Evolutionary conservation across 352 stramenopile species (phyloP).

Genomic region (Phytophthora idaei): DNA sequence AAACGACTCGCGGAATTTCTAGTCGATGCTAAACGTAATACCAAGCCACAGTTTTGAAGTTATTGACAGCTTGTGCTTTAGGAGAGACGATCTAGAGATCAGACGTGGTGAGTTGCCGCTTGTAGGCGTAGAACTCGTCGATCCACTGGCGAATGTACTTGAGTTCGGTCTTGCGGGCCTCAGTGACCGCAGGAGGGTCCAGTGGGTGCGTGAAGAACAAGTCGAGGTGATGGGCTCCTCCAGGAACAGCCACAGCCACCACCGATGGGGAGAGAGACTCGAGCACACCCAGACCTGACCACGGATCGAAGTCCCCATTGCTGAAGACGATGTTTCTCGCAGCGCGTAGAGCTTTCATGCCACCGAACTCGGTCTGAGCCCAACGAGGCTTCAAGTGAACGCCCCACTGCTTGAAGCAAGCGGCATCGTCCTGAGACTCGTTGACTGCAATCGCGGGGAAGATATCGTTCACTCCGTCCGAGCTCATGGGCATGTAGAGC

Average conservation of each 20-base stretch:
- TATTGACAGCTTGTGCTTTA: neutral
- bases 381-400: constrained; percentile 52
- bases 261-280: constrained; percentile 45
- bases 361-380: constrained; percentile 54
- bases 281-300: constrained; percentile 55
- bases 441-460: constrained; percentile 36
- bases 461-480: constrained; percentile 46
- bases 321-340: constrained; percentile 76
- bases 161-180: constrained; percentile 48
- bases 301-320: constrained; percentile 71
- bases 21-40: constrained; percentile 31
- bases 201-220: constrained; percentile 63
- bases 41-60: constrained; percentile 35
- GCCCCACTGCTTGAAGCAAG: constrained; percentile 46
- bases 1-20: constrained; percentile 30
- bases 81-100: constrained; percentile 1
- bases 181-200: constrained; percentile 44
- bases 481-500: constrained; percentile 54
- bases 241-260: constrained; percentile 42
- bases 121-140: constrained; percentile 51
- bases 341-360: constrained; percentile 47
- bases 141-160: constrained; percentile 56
- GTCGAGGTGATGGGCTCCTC: constrained; percentile 59
- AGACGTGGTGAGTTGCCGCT: constrained; percentile 11
- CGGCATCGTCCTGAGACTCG: constrained; percentile 34